phyloP scores from a whole-genome alignment of 2,329 filamentous ascomycete genomes.

The Pseudogymnoascus verrucosus region DNA sequence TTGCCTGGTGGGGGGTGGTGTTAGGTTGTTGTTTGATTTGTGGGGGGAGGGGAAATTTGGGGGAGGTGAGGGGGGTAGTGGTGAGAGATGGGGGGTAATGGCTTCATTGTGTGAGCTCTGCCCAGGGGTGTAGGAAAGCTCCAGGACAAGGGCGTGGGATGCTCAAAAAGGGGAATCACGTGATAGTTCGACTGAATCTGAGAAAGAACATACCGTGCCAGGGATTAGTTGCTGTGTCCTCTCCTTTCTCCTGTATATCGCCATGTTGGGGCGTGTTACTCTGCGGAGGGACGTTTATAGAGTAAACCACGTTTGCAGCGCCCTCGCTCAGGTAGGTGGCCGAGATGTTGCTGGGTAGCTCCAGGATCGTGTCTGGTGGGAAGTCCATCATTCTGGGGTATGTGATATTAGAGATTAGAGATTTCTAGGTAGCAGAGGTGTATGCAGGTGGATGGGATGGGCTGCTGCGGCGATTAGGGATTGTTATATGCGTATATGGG shows the following conservation, averaged over 20 bases:
- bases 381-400: not conserved
- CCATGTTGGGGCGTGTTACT: constrained; percentile 18
- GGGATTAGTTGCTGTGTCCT: constrained; percentile 9
- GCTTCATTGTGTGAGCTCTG: not conserved
- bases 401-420: not conserved
- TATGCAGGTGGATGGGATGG: not conserved
- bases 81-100: not conserved
- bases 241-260: constrained; percentile 31
- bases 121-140: not conserved
- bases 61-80: not conserved
- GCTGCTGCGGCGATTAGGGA: not conserved
- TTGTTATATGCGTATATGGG: not conserved
- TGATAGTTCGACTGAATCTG: not conserved
- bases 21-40: constrained; percentile 12
- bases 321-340: constrained; percentile 53
- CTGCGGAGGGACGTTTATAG: constrained; percentile 38
- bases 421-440: not conserved
- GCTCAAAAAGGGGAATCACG: not conserved
- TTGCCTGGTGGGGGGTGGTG: constrained; percentile 32
- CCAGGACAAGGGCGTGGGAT: not conserved
- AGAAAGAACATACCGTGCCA: constrained; percentile 5
- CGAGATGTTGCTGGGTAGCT: not conserved
- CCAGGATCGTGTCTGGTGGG: not conserved
- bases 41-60: not conserved
- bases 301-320: constrained; percentile 69